phyloP scores from a whole-genome alignment of 805 yeast species.

The Wickerhamiella lipophila region DNA sequence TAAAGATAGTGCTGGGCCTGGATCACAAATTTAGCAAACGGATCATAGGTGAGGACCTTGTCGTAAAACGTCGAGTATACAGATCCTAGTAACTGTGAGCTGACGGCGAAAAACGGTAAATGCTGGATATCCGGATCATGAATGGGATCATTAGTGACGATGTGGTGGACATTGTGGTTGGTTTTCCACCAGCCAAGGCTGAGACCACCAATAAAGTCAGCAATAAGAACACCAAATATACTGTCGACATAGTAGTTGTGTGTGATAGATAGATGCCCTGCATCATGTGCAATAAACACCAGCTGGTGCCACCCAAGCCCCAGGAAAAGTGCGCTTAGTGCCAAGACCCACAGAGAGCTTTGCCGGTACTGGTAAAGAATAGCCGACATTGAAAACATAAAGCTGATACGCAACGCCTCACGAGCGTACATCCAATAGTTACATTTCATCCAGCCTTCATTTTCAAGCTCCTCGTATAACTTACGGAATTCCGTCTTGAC shows the following conservation, averaged over 20 bases:
- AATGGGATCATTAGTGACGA: conserved; percentile 82
- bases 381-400: conserved; percentile 40
- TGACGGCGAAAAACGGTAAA: conserved; percentile 80
- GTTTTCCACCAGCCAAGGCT: conserved; percentile 93
- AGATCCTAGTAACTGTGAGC: conserved; percentile 51
- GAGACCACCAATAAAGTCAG: conserved; percentile 75
- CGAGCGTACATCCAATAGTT: conserved; percentile 60
- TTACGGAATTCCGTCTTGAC: conserved; percentile 47
- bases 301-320: conserved; percentile 85
- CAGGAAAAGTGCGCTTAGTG: conserved; percentile 47
- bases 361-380: conserved; percentile 32
- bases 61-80: conserved; percentile 76
- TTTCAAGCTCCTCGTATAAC: conserved; percentile 43
- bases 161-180: conserved; percentile 86
- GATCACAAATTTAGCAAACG: conserved; percentile 43
- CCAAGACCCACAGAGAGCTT: conserved; percentile 28
- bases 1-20: conserved; percentile 57
- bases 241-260: conserved; percentile 71
- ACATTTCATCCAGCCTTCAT: conserved; percentile 57
- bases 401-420: conserved; percentile 48
- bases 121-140: conserved; percentile 95
- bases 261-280: conserved; percentile 75
- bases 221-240: conserved; percentile 56
- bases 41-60: conserved; percentile 52
- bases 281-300: conserved; percentile 79